Evolutionary conservation across 306 rosid species (phyloP).

Genomic region (Rosa rugosa): DNA sequence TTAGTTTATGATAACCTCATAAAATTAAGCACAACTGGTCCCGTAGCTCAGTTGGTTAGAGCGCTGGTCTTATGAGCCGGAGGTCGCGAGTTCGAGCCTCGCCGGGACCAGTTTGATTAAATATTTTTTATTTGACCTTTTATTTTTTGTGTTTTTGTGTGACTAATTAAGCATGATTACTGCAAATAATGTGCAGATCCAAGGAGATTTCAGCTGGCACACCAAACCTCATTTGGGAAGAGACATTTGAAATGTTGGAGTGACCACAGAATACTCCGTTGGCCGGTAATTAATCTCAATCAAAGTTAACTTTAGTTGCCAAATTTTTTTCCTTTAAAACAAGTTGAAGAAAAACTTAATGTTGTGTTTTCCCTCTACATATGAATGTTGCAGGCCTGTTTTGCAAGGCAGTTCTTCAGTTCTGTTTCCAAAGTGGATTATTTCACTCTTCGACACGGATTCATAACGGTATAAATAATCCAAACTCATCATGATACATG

Average conservation of each 20-base stretch:
- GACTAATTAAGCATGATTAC: neutral
- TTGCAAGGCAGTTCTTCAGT: conserved; percentile 43
- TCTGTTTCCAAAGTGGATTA: conserved; percentile 59
- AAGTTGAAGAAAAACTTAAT: neutral
- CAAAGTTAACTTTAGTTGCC: neutral
- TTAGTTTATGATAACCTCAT: neutral
- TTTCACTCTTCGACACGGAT: conserved; percentile 62
- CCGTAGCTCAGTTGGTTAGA: conserved; percentile 19
- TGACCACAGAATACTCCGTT: conserved; percentile 37
- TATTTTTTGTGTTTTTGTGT: neutral
- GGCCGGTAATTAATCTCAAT: conserved; percentile 36
- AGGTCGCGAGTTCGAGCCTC: conserved; percentile 16
- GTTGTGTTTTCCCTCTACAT: neutral
- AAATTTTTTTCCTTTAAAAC: neutral
- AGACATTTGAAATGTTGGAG: conserved; percentile 56
- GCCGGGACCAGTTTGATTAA: neutral
- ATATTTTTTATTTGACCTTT: neutral
- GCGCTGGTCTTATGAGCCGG: conserved; percentile 24
- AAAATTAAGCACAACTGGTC: neutral
- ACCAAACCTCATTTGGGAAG: conserved; percentile 64
- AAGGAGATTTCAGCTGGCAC: conserved; percentile 50
- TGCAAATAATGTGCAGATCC: conserved; percentile 40
- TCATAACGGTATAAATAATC: conserved; percentile 43
- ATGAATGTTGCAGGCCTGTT: conserved; percentile 36
- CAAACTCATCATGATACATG: neutral